These are phyloP conservation scores for Cercospora zeae-maydis DNA, from an alignment of 2,329 filamentous ascomycete genomes.

Conservation along the genomic window DNA sequence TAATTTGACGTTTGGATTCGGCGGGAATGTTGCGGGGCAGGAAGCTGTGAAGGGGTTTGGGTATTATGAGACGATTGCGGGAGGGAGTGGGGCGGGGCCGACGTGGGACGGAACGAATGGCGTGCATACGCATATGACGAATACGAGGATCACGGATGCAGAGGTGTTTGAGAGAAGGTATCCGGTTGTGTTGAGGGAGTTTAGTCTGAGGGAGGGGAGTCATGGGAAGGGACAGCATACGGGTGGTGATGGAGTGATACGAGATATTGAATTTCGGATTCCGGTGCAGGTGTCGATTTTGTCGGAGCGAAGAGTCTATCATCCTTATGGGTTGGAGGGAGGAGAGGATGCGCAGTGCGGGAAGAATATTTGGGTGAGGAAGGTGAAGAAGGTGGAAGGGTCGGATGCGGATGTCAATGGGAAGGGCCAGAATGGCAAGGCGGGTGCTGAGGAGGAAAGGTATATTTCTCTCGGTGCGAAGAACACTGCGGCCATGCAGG, in stretches of 20 bases:
- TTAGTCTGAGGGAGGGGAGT: conserved; percentile 60
- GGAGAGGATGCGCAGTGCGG: conserved; percentile 76
- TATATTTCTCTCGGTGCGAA: conserved; percentile 73
- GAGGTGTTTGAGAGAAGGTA: conserved; percentile 77
- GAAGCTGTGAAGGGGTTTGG: conserved; percentile 72
- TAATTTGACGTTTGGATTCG: conserved; percentile 80
- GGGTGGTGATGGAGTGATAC: conserved; percentile 72
- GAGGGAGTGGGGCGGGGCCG: conserved; percentile 69
- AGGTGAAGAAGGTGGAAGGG: conserved; percentile 47
- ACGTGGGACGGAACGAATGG: conserved; percentile 70
- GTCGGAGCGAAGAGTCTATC: conserved; percentile 70
- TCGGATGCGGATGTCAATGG: conserved; percentile 30
- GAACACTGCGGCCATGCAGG: conserved; percentile 72
- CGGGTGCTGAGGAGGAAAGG: conserved; percentile 43
- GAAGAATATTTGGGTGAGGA: conserved; percentile 81
- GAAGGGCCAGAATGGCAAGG: conserved; percentile 18
- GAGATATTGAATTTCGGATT: conserved; percentile 78
- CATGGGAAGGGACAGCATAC: conserved; percentile 63
- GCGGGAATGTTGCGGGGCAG: conserved; percentile 59
- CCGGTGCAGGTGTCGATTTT: conserved; percentile 76
- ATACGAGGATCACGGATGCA: conserved; percentile 76
- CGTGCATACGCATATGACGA: conserved; percentile 84
- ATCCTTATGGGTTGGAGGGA: conserved; percentile 78
- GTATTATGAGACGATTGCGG: conserved; percentile 83
- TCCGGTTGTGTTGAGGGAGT: conserved; percentile 68